Evolutionary conservation across 2,329 filamentous ascomycete genomes (phyloP), one percentile per base, ranked within the genome.

Genomic region (Talaromyces sp.): DNA sequence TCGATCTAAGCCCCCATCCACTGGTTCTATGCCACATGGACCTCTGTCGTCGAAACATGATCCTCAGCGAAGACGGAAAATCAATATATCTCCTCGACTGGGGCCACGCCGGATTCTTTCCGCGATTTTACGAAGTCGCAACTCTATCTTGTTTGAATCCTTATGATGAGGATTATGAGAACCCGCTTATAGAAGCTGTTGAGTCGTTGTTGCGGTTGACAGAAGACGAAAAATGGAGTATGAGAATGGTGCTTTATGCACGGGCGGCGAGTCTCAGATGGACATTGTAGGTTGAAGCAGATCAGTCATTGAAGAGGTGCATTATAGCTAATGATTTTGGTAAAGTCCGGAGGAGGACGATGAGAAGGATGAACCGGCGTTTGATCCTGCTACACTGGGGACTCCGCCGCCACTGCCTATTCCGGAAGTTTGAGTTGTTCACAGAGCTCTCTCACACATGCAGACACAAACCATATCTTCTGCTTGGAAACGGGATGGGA

Each of bases 1-100:
- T 72, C 43, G 63, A 72, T 59, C 29, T 72, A 19, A 61, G 22
- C 27, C 66, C 63, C 1, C 68, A 69, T 58, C 68, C 71, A n/a
- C 71, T 74, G 59, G 68, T 72, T 47, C 65, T 73, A 19, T 72
- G 69, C 53, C 70, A 74, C 61, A 65, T 71, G 56, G 72, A 74
- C 60, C 63, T 73, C 6, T 68, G 67, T 63, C 71, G 68, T 34
- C 67, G 69, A 19, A 74, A 73, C 49, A 71, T 73, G 34, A 72
- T 73, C n/a, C 63, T 73, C 19, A 65, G 63, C 54, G 68, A 70
- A 40, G 69, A 73, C 27, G 61, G 62, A 1, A 27, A 63, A 66
- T 36, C 68, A 47, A 67, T 72, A 15, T 71, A 68, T 67, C 67
- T 74, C 15, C 49, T 73, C 29, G 70, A 74, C 40, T 73, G 71